Evolutionary conservation across 2,329 filamentous ascomycete species (phyloP), one percentile per base, ranked within the genome.

Genomic region (Trichothecium roseum): DNA sequence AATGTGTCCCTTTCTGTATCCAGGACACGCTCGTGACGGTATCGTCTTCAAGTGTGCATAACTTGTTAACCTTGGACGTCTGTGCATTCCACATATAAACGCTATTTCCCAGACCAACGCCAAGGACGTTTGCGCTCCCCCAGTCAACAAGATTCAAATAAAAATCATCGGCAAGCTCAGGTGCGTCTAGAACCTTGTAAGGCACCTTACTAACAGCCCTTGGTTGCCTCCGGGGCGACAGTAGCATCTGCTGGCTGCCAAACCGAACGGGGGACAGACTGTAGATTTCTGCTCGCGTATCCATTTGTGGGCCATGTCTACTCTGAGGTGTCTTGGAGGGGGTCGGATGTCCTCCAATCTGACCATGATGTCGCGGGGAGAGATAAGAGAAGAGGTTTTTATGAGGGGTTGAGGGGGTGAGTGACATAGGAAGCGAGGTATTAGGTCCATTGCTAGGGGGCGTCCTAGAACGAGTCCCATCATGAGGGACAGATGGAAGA

Each of bases 51-150:
- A 96, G 66, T 31, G 93, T 89, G 59, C 91, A 96, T 8, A 98
- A 72, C 59, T 93, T 94, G 41, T 87, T 94, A 3, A 98, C 91
- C 44, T 84, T 77, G 42, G 89, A 91, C 7, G 83, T 83, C 46
- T 86, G 78, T 4, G 88, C 91, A 55, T 95, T 94, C 91, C 91
- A 98, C 78, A 96, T 91, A 54, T 96, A 98, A 5, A 98, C 91
- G 46, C 85, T 93, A 14, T 83, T 85, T 14, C 88, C 88, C 18
- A 98, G 64, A 0, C 91, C 91, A 30, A 98, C 91, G 6, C 89
- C 91, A 9, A 98, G 69, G 8, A 94, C 82, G 56, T 96, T 94
- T 46, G 84, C 87, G 49, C 85, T 93, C 30, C 91, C 91, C 91
- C 91, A 98, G 52, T 98, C 91, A 3, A 98, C 89, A 18, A 98